Evolutionary conservation across 805 yeast species (phyloP).

Genomic region (Starmerella potacharoeniae): DNA sequence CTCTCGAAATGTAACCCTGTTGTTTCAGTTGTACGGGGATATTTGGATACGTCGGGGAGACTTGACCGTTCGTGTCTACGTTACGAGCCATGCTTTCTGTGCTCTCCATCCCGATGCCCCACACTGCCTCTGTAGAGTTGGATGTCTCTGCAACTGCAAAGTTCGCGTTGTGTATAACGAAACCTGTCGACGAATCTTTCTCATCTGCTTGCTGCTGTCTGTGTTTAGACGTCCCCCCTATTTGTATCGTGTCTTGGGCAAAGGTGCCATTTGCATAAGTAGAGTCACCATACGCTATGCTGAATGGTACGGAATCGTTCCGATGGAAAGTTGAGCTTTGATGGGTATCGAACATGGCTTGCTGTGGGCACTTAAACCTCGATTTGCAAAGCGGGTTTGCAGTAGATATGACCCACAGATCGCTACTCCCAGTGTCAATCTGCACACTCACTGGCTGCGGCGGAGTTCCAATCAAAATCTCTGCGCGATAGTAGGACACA

Average conservation of each 20-base stretch:
- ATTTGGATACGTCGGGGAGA: slow-evolving; percentile 24
- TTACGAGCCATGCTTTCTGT: slow-evolving; percentile 28
- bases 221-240: slow-evolving; percentile 30
- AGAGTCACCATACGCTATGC: slow-evolving; percentile 32
- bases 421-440: slow-evolving; percentile 69
- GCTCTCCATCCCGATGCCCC: slow-evolving; percentile 30
- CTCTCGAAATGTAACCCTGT: slow-evolving; percentile 33
- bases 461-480: slow-evolving; percentile 44
- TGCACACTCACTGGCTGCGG: slow-evolving; percentile 42
- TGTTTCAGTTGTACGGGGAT: slow-evolving; percentile 29
- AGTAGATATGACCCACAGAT: slow-evolving; percentile 50
- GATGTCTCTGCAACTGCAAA: slow-evolving; percentile 66
- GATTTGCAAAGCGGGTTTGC: slow-evolving; percentile 35
- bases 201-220: not conserved
- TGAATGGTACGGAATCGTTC: slow-evolving; percentile 16
- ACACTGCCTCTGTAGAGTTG: slow-evolving; percentile 49
- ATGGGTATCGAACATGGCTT: slow-evolving; percentile 1
- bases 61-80: slow-evolving; percentile 8
- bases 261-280: slow-evolving; percentile 42
- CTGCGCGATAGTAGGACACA: slow-evolving; percentile 26
- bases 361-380: slow-evolving; percentile 1
- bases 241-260: slow-evolving; percentile 45
- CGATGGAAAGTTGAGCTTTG: slow-evolving; percentile 4
- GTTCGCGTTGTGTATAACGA: slow-evolving; percentile 31
- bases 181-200: not conserved